Evolutionary conservation across 73 alveolate species (phyloP).

Genomic region (Paramecium pentaurelia): DNA sequence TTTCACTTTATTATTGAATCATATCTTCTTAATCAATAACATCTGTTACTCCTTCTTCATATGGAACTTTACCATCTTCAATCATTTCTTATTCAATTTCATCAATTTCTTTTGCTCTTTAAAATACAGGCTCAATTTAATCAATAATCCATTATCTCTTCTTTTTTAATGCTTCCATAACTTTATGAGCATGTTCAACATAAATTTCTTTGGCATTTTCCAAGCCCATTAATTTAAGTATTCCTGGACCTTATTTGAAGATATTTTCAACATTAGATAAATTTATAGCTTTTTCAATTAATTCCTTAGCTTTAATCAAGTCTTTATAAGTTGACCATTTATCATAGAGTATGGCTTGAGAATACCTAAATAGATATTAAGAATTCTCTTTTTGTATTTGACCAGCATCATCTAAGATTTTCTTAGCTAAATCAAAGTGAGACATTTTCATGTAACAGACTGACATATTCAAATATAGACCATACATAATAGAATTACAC

Average conservation of each 20-base stretch:
- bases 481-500: slow-evolving; percentile 37
- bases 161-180: slow-evolving; percentile 11
- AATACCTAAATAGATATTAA: slow-evolving; percentile 41
- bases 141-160: slow-evolving; percentile 3
- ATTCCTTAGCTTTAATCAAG: slow-evolving; percentile 14
- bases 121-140: slow-evolving; percentile 1
- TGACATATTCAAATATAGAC: slow-evolving; percentile 43
- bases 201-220: slow-evolving; percentile 51
- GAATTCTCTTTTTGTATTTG: slow-evolving; percentile 35
- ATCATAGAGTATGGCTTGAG: slow-evolving; percentile 46
- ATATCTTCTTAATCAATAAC: neutral
- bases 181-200: slow-evolving; percentile 56
- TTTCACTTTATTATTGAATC: neutral
- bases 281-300: slow-evolving; percentile 45
- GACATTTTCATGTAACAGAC: slow-evolving; percentile 54
- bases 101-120: slow-evolving; percentile 55
- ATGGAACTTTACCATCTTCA: slow-evolving; percentile 47
- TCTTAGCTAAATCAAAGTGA: slow-evolving; percentile 41
- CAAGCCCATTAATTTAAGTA: slow-evolving; percentile 45
- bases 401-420: slow-evolving; percentile 42
- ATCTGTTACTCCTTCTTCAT: slow-evolving; percentile 41
- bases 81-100: slow-evolving; percentile 58
- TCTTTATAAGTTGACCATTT: slow-evolving; percentile 46
- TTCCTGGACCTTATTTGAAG: slow-evolving; percentile 57
- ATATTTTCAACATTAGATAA: slow-evolving; percentile 46